phyloP scores from a whole-genome alignment of 192 early-diverging fungal species.

The Backusella tuberculispora region DNA sequence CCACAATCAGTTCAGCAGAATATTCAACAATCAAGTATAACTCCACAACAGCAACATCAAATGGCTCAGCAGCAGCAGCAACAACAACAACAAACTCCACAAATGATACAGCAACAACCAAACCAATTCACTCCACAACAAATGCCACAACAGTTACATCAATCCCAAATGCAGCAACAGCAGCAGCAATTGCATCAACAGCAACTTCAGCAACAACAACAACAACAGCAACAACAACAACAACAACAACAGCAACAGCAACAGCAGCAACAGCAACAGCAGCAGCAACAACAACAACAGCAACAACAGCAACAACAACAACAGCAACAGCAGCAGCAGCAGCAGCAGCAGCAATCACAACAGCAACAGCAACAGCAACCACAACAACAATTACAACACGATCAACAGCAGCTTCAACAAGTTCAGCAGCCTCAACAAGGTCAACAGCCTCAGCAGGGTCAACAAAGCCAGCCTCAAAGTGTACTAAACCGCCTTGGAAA shows the following conservation, averaged over 20 bases:
- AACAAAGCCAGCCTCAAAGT: not conserved
- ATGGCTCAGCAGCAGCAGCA: not conserved
- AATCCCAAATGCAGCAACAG: constrained; percentile 22
- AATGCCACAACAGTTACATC: not conserved
- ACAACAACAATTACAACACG: constrained; percentile 16
- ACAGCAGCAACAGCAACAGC: constrained; percentile 8
- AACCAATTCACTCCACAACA: not conserved
- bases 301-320: constrained; percentile 26
- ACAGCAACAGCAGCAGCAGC: constrained; percentile 20
- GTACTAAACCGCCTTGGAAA: not conserved
- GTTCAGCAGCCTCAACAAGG: constrained; percentile 28
- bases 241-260: constrained; percentile 7
- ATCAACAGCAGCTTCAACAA: constrained; percentile 17
- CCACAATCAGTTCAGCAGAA: constrained; percentile 6
- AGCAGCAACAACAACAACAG: not conserved
- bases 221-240: not conserved
- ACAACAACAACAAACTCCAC: constrained; percentile 8
- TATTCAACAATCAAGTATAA: not conserved
- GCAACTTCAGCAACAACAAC: not conserved
- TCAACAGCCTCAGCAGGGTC: constrained; percentile 8
- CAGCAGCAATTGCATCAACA: constrained; percentile 13
- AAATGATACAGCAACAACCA: constrained; percentile 2
- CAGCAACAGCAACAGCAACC: constrained; percentile 22
- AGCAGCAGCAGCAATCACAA: constrained; percentile 22
- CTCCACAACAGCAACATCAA: not conserved